Percentiles rank a stretch among this genome's conserved stretches.
These are phyloP conservation scores for Camellia oleifera DNA, from an alignment of 179 eudicot species.

Conservation along the genomic window DNA sequence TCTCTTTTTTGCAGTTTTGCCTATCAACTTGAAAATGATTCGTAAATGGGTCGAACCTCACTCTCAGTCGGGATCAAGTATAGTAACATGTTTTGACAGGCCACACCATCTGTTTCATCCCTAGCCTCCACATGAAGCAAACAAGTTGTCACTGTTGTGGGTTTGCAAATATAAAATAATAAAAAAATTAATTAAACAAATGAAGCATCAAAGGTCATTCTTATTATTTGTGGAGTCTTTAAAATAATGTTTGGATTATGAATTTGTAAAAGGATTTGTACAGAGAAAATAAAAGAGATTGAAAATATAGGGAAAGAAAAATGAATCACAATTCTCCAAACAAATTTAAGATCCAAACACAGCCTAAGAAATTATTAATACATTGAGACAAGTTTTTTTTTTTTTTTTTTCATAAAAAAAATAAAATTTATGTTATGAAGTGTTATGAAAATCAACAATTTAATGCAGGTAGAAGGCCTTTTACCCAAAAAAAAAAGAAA, in stretches of 20 bases:
- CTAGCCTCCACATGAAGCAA: slow-evolving; percentile 37
- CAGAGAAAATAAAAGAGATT: too few species aligned
- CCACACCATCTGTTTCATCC: slow-evolving; percentile 16
- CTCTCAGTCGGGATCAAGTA: background rate
- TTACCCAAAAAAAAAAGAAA: too few species aligned
- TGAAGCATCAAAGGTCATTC: background rate
- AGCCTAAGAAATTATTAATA: background rate
- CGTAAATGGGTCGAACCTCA: background rate
- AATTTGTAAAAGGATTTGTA: too few species aligned
- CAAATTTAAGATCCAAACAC: too few species aligned
- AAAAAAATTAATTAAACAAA: background rate
- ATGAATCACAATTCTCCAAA: too few species aligned
- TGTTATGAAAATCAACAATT: too few species aligned
- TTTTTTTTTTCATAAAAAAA: too few species aligned
- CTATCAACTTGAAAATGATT: background rate
- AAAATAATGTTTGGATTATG: background rate
- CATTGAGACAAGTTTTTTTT: background rate
- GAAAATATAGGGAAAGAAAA: too few species aligned
- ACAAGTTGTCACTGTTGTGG: slow-evolving; percentile 1
- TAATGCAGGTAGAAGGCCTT: too few species aligned
- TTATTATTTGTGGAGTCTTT: background rate
- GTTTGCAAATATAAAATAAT: background rate
- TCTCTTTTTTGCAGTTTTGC: background rate
- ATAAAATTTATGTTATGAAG: too few species aligned
- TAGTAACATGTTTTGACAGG: slow-evolving; percentile 19